Evolutionary conservation across 352 stramenopile genomes (phyloP), one percentile per base, ranked within the genome.

Genomic region (Blastocystis sp.): DNA sequence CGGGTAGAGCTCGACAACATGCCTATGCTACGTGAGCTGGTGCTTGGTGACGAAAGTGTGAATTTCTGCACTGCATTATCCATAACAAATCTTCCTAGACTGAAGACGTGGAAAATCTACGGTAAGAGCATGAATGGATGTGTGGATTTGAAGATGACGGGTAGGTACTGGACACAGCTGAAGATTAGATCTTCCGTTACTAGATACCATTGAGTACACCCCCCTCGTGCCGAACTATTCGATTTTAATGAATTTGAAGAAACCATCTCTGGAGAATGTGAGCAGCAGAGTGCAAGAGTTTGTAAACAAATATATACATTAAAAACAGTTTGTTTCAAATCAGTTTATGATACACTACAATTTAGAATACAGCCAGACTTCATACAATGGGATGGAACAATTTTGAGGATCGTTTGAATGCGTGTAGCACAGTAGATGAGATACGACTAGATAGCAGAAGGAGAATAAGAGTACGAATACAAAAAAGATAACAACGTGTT

Each of bases 341-440:
- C n/a, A 84, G 56, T 47, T 39, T 53, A 84, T 50, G 39, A 50
- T 84, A 84, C 73, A 84, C 73, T 84, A 84, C 47, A 68, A 4
- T 41, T 66, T 18, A 68, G 0, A 55, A 66, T 3, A 13, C 26
- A 39, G n/a, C 34, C 9, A 1, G 3, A 50, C 13, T 15, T n/a
- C 13, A 7, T 54, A 84, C 73, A 43, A 26, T 84, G 15, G 20
- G 6, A n/a, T 45, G 73, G 73, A 41, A 84, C 73, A 43, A 84
- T 63, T 8, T 55, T 23, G 5, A 66, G 73, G 20, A 84, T 84
- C 11, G 73, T 84, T 43, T 84, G 73, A n/a, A 84, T 68, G 13
- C 73, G 54, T 11, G 73, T 84, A 6, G 47, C 39, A 43, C 39
- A 73, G 62, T 73, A 73, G 62, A 73, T 29, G 39, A 73, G 62